Base-by-base conservation (phyloP, 768 basidiomycete genomes). In the Rhodotorula graminis region DNA sequence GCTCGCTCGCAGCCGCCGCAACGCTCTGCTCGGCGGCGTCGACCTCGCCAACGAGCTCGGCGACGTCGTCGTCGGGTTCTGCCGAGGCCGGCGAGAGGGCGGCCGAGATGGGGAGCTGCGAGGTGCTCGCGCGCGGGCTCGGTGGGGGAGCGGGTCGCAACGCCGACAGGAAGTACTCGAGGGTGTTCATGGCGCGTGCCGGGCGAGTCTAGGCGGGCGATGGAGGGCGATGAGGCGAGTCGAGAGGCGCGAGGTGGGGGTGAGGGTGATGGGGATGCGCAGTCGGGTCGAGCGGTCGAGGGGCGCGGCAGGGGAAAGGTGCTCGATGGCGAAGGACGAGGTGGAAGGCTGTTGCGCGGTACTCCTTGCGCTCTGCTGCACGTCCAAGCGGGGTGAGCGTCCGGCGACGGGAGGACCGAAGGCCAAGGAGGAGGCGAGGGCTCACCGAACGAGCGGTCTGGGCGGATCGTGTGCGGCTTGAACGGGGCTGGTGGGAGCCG, bases 81-180 rank as follows among this genome's bases (percentile, higher is more conserved):
- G 21, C 40, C 23, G 21, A 0, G 15, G 58, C 6, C 25, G 40
- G 58, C 46, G 14, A 15, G 57, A 21, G n/a, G 18, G 27, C 16
- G 27, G 29, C 16, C 12, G 60, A 49, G 61, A 69, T 55, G 15
- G 50, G 68, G 19, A 63, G 58, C 3, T 25, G 50, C 47, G 29
- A n/a, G 40, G 72, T 69, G 49, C 60, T 62, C 25, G 72, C 68
- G 8, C 68, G 46, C 6, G 68, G 60, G 7, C 65, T 69, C 15
- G 72, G 72, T 2, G 68, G 72, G 4, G 67, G 72, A 1, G 72
- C 33, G 3, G 72, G 72, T 16, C 67, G 64, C 18, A 69, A 47
- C 25, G 72, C 62, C 9, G 72, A 63, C 23, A 73, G 72, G 44
- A 73, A 69, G 56, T 69, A 72, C 21, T 64, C 60, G 33, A 72